Evolutionary conservation across 768 basidiomycete genomes (phyloP).

Genomic region (Boletus tylopilopsis): DNA sequence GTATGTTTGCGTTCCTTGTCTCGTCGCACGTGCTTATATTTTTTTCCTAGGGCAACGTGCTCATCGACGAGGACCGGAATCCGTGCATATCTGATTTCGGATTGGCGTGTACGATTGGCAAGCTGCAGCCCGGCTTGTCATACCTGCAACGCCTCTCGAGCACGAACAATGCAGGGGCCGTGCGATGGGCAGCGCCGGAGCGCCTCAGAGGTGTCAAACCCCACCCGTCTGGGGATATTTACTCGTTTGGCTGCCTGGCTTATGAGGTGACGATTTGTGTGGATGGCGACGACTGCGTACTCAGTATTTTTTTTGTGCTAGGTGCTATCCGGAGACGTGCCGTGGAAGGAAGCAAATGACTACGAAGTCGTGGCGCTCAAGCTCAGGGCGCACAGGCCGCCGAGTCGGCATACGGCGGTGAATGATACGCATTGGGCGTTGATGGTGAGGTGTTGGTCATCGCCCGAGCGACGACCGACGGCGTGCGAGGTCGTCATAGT

Average conservation of each 20-base stretch:
- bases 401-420: background rate
- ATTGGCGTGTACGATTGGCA: background rate
- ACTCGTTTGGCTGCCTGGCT: conserved; percentile 2
- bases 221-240: background rate
- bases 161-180: background rate
- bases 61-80: background rate
- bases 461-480: background rate
- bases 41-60: background rate
- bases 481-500: background rate
- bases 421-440: background rate
- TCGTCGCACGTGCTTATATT: background rate
- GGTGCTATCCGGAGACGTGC: conserved; percentile 5
- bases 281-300: background rate
- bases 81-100: background rate
- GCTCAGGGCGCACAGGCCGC: background rate
- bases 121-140: background rate
- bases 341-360: background rate
- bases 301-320: background rate
- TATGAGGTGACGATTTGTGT: background rate
- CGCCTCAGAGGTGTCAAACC: background rate
- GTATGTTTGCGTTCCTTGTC: background rate
- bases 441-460: background rate
- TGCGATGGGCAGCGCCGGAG: conserved; percentile 2
- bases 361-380: background rate
- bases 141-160: background rate